A percentile compares a stretch with the other conserved stretches of the same genome.
Conservation (phyloP, 2,329 filamentous ascomycete species). For the Ophiocordyceps camponoti-floridani region DNA sequence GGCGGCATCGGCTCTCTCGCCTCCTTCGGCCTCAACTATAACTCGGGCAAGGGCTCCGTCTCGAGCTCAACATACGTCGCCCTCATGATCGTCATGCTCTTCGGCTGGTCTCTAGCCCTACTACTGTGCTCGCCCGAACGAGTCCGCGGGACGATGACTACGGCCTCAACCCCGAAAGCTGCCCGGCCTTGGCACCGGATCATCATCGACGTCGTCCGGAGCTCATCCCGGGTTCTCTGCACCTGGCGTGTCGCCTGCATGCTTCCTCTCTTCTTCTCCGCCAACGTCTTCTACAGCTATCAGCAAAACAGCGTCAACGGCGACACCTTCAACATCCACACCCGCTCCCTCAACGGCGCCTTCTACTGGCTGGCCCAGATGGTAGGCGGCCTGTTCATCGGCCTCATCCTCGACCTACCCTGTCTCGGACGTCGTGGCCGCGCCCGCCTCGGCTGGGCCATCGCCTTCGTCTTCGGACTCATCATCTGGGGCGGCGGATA, state of each 20-base stretch:
- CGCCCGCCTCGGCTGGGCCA: conserved; percentile 25
- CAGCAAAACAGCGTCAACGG: conserved; percentile 37
- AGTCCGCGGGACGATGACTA: conserved; percentile 14
- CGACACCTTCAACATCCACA: conserved; percentile 32
- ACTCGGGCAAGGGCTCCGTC: conserved; percentile 22
- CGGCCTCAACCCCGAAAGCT: conserved; percentile 8
- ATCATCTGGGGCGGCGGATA: conserved; percentile 44
- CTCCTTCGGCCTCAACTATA: conserved; percentile 16
- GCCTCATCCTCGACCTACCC: conserved; percentile 22
- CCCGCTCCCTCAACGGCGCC: conserved; percentile 32
- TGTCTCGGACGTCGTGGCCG: conserved; percentile 23
- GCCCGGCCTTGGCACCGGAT: conserved; percentile 9
- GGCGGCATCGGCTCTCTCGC: conserved; percentile 24
- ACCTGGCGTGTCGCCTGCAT: conserved; percentile 27
- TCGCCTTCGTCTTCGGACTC: conserved; percentile 30
- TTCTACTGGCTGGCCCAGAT: conserved; percentile 39
- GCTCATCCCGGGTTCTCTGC: conserved; percentile 17
- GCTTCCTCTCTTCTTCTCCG: conserved; percentile 33
- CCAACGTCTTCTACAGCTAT: conserved; percentile 37
- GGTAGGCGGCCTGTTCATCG: conserved; percentile 29
- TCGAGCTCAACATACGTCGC: conserved; percentile 31
- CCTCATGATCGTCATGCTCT: conserved; percentile 26
- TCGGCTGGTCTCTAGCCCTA: conserved; percentile 27
- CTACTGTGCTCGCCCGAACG: conserved; percentile 28
- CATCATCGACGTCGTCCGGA: conserved; percentile 15